These are phyloP conservation scores for Epithele typhae DNA, from an alignment of 768 basidiomycete genomes.

Conservation along the genomic window DNA sequence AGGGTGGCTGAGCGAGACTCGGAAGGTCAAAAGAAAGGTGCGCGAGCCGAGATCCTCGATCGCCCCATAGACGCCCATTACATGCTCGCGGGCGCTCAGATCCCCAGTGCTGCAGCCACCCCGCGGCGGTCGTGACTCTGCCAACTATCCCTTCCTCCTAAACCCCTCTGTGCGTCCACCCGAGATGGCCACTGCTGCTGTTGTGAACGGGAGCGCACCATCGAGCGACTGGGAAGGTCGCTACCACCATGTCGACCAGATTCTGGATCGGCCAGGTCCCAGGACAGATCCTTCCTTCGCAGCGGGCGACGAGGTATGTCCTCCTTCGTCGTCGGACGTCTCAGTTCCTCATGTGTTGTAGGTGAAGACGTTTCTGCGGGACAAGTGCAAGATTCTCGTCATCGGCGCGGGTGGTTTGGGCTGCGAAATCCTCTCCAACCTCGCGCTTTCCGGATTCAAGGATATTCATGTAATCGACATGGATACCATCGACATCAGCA, in stretches of 20 bases:
- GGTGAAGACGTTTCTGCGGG: constrained; percentile 86
- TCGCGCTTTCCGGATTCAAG: constrained; percentile 94
- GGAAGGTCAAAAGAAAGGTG: no score
- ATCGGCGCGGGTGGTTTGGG: constrained; percentile 98
- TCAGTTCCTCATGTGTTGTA: constrained; percentile 25
- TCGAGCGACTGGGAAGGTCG: constrained; percentile 52
- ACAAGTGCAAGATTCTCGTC: constrained; percentile 87
- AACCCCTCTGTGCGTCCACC: neutral
- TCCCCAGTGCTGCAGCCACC: neutral
- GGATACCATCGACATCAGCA: constrained; percentile 99
- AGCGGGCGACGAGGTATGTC: constrained; percentile 74
- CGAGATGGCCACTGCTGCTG: constrained; percentile 9
- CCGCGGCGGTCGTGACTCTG: no score
- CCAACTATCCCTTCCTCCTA: neutral
- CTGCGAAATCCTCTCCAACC: constrained; percentile 95
- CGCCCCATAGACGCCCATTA: constrained; percentile 27
- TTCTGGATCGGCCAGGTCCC: constrained; percentile 83
- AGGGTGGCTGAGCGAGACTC: no score
- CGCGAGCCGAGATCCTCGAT: no score
- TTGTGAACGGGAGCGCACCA: constrained; percentile 32
- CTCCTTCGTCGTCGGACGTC: neutral
- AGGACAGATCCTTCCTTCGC: constrained; percentile 81
- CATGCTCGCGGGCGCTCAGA: constrained; percentile 10
- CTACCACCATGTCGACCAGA: constrained; percentile 82
- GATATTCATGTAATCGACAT: constrained; percentile 99